Conservation (phyloP, 2,329 filamentous ascomycete genomes). For the Tolypocladium ophioglossoides region DNA sequence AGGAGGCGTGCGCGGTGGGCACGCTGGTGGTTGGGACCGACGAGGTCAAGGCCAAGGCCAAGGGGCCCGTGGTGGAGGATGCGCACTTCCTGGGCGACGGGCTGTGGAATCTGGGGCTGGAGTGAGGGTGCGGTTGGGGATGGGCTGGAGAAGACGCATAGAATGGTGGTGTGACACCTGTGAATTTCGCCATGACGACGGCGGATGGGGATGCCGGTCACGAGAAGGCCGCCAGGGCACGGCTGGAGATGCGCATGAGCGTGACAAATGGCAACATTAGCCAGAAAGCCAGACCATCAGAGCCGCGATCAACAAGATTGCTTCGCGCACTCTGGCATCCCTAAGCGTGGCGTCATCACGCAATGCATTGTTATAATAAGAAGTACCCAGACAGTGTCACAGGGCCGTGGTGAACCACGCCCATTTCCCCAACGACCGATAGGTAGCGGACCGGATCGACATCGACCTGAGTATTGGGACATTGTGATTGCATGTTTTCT, state of each 20-base stretch:
- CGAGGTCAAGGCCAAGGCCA: conserved; percentile 89
- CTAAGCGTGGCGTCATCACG: background rate
- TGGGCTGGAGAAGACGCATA: too few species aligned
- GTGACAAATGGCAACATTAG: too few species aligned
- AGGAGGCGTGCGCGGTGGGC: conserved; percentile 81
- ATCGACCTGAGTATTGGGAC: too few species aligned
- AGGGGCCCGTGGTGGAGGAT: conserved; percentile 87
- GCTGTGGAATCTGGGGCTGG: conserved; percentile 62
- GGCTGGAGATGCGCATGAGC: background rate
- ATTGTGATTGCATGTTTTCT: too few species aligned
- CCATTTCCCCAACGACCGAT: too few species aligned
- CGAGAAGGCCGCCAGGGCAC: background rate
- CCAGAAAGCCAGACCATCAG: too few species aligned
- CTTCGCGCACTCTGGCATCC: background rate
- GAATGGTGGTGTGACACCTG: background rate
- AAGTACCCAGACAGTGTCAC: background rate
- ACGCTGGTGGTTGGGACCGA: conserved; percentile 73
- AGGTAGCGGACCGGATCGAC: background rate
- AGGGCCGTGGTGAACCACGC: background rate
- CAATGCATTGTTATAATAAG: background rate
- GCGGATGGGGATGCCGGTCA: background rate
- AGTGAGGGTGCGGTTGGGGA: conserved; percentile 22
- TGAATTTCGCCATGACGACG: background rate
- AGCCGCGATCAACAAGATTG: background rate
- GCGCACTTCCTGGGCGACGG: conserved; percentile 93